Base-by-base conservation (phyloP, 768 basidiomycete genomes). In the Saitozyma sp. region DNA sequence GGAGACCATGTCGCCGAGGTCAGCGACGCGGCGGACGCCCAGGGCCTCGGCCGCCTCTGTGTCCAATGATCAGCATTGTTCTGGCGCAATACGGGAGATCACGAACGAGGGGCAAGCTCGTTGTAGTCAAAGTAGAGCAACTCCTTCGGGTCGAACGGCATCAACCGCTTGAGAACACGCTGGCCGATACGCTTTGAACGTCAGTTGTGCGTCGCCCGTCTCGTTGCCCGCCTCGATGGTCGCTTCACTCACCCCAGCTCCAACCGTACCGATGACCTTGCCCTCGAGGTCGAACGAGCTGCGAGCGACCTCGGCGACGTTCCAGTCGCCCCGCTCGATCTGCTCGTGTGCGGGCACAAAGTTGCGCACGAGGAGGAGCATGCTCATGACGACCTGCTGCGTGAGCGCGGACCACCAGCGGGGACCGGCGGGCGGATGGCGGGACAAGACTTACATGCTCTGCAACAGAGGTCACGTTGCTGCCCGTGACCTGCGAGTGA, bases 211-310 rank as follows among this genome's bases (percentile, higher is more conserved):
- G 29, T 29, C 29, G 2, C 5, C 29, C 29, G 29, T 29, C 29
- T 29, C 5, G 29, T 29, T 5, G 2, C 29, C 29, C 29, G 29
- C 2, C 29, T 29, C 29, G 29, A 29, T 5, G n/a, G n/a, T 29
- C 29, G 29, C 5, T 2, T 29, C 29, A 29, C 29, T 29, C 29
- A 29, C 29, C 29, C 87, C 86, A 40, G 76, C 77, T 58, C 91
- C 92, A 64, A 96, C 91, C 50, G 92, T 94, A 16, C 92, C 92
- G 58, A 94, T 86, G 58, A 92, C 89, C 82, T 95, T 96, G 77
- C 85, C 86, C 81, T 95, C 93, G 63, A 96, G 82, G 79, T 95
- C 93, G 74, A 84, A 95, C 11, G 92, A 88, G 71, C 89, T 86
- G 67, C 91, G 85, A 3, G 90, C 91, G 66, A 91, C 80, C 1